These are phyloP conservation scores for Beauveria varroae DNA, from an alignment of 2,329 filamentous ascomycete species.

Conservation along the genomic window DNA sequence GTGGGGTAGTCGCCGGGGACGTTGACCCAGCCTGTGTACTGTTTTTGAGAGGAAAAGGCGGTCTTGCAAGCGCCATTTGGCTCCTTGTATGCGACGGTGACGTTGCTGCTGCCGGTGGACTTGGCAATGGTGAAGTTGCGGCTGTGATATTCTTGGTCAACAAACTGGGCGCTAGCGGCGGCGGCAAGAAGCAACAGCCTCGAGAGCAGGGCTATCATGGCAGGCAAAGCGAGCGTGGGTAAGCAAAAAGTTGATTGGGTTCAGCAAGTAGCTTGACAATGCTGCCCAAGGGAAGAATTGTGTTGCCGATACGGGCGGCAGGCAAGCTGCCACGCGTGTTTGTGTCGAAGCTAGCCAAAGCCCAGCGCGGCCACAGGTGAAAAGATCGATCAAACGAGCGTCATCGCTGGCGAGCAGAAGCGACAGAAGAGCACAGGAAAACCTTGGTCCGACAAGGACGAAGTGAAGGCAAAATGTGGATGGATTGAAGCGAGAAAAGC, in stretches of 20 bases:
- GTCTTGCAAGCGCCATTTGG: constrained; percentile 56
- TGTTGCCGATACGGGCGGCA: neutral
- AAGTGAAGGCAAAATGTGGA: neutral
- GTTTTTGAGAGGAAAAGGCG: constrained; percentile 55
- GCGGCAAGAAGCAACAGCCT: constrained; percentile 15
- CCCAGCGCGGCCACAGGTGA: neutral
- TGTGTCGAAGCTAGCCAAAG: neutral
- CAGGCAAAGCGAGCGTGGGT: neutral
- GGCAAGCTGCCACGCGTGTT: neutral
- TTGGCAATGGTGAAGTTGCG: constrained; percentile 46
- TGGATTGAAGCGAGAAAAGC: neutral
- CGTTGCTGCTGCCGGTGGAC: constrained; percentile 54
- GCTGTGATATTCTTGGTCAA: constrained; percentile 21
- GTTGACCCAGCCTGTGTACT: constrained; percentile 63
- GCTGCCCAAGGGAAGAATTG: neutral
- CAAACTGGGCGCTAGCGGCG: constrained; percentile 25
- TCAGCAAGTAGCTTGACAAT: too few relatives aligned
- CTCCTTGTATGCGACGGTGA: constrained; percentile 62
- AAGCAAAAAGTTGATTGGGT: neutral
- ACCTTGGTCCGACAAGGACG: neutral
- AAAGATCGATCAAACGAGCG: neutral
- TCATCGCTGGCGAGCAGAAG: neutral
- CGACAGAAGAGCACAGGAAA: neutral
- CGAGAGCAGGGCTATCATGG: constrained; percentile 1
- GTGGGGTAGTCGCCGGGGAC: constrained; percentile 48